Percentiles rank a stretch among this genome's conserved stretches.
Evolutionary conservation across 805 yeast genomes (phyloP).

Genomic region (Zygoascus bituminiphila): DNA sequence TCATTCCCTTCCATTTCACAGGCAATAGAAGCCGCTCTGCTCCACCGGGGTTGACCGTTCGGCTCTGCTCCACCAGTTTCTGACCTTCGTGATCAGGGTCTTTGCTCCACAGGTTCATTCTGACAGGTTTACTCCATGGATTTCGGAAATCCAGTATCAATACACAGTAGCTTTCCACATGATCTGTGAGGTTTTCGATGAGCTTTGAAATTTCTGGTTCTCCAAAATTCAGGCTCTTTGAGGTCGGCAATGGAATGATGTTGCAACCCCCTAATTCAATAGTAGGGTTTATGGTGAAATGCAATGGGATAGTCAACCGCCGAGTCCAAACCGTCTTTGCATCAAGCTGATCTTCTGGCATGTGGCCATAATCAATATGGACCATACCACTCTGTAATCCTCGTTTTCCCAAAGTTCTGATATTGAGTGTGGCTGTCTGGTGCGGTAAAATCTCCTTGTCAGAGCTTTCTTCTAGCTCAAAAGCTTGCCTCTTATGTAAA

Average conservation of each 20-base stretch:
- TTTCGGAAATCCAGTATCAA: conserved; percentile 72
- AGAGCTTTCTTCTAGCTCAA: conserved; percentile 28
- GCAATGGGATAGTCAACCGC: conserved; percentile 57
- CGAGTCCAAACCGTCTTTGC: conserved; percentile 37
- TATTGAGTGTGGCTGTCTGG: conserved; percentile 39
- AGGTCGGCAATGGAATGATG: conserved; percentile 37
- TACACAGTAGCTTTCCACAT: conserved; percentile 42
- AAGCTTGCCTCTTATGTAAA: conserved; percentile 49
- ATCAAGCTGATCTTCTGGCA: conserved; percentile 9
- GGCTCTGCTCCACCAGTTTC: conserved; percentile 8
- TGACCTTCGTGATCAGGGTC: conserved; percentile 1
- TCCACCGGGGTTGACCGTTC: conserved; percentile 35
- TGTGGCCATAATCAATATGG: conserved; percentile 54
- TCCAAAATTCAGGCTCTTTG: conserved; percentile 8
- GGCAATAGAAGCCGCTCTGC: conserved; percentile 65
- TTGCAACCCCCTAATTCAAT: conserved; percentile 72
- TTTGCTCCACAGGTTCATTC: conserved; percentile 23
- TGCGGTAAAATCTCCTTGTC: conserved; percentile 26
- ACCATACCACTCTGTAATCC: conserved; percentile 62
- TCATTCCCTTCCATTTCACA: conserved; percentile 43
- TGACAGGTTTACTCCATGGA: conserved; percentile 54
- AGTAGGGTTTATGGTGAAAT: conserved; percentile 62
- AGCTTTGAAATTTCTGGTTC: conserved; percentile 6
- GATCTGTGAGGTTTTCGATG: conserved; percentile 20
- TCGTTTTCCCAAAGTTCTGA: conserved; percentile 62